Conservation (phyloP, 768 basidiomycete species). For the Amanita subjunquillea region DNA sequence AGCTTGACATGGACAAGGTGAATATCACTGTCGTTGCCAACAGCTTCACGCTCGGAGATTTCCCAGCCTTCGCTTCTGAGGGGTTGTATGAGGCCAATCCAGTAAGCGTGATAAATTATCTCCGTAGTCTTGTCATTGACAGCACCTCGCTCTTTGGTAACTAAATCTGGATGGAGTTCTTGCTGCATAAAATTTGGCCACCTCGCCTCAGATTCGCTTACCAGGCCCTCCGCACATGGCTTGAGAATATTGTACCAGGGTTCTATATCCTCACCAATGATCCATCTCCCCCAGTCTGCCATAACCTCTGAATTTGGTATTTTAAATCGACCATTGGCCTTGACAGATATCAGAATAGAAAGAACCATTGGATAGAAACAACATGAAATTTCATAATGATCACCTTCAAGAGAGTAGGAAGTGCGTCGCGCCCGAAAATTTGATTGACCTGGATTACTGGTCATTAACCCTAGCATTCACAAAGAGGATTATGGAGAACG, state of each 20-base stretch:
- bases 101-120: constrained; percentile 7
- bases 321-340: constrained; percentile 7
- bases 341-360: constrained; percentile 6
- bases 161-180: constrained; percentile 8
- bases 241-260: constrained; percentile 6
- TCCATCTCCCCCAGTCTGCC: constrained; percentile 8
- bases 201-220: constrained; percentile 6
- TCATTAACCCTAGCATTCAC: constrained; percentile 7
- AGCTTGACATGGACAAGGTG: constrained; percentile 5
- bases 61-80: constrained; percentile 6
- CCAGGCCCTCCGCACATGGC: constrained; percentile 6
- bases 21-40: constrained; percentile 7
- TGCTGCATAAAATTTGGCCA: constrained; percentile 10
- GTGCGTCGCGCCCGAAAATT: constrained; percentile 9
- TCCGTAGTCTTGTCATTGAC: constrained; percentile 7
- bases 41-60: constrained; percentile 7
- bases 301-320: constrained; percentile 9
- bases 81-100: constrained; percentile 6
- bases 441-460: constrained; percentile 9
- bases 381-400: constrained; percentile 7
- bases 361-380: constrained; percentile 8
- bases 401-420: constrained; percentile 11
- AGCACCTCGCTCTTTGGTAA: constrained; percentile 8
- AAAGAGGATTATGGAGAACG: constrained; percentile 5
- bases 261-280: constrained; percentile 3